phyloP scores from a whole-genome alignment of 2,329 filamentous ascomycete genomes.

The Mycocentrospora acerina region DNA sequence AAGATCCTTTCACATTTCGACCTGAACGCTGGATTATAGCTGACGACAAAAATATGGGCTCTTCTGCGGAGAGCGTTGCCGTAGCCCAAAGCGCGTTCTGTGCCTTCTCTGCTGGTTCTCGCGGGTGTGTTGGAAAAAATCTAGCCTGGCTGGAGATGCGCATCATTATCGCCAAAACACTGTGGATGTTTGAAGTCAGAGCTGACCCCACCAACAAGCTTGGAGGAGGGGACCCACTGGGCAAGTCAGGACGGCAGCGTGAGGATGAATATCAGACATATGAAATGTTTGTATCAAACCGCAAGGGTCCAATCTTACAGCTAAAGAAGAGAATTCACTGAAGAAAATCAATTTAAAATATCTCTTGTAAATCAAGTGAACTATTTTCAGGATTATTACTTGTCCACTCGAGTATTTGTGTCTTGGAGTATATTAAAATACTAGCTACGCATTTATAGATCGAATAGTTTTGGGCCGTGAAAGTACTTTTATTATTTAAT shows the following conservation, averaged over 20 bases:
- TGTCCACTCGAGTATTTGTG: too few species aligned
- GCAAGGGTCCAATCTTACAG: slow-evolving; percentile 38
- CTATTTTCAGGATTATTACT: too few species aligned
- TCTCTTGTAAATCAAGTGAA: too few species aligned
- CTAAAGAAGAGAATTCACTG: slow-evolving; percentile 12
- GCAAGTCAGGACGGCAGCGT: slow-evolving; percentile 16
- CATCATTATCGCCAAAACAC: slow-evolving; percentile 22
- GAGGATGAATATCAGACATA: slow-evolving; percentile 29
- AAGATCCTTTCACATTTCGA: slow-evolving; percentile 23
- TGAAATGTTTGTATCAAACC: slow-evolving; percentile 30
- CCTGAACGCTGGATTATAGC: slow-evolving; percentile 30
- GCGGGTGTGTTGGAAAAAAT: slow-evolving; percentile 35
- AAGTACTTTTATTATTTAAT: too few species aligned
- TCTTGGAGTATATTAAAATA: too few species aligned
- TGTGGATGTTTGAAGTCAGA: slow-evolving; percentile 31
- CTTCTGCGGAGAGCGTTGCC: slow-evolving; percentile 15
- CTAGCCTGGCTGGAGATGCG: slow-evolving; percentile 29
- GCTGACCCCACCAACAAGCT: slow-evolving; percentile 21
- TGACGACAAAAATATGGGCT: slow-evolving; percentile 11
- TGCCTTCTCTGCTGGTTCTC: slow-evolving; percentile 28
- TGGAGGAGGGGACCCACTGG: slow-evolving; percentile 20
- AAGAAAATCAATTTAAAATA: too few species aligned
- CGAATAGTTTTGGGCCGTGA: too few species aligned
- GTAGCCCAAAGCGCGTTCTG: slow-evolving; percentile 16
- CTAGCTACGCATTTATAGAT: too few species aligned